Evolutionary conservation across 768 basidiomycete species (phyloP), one percentile per base, ranked within the genome.

Genomic region (Amyloporia xantha): DNA sequence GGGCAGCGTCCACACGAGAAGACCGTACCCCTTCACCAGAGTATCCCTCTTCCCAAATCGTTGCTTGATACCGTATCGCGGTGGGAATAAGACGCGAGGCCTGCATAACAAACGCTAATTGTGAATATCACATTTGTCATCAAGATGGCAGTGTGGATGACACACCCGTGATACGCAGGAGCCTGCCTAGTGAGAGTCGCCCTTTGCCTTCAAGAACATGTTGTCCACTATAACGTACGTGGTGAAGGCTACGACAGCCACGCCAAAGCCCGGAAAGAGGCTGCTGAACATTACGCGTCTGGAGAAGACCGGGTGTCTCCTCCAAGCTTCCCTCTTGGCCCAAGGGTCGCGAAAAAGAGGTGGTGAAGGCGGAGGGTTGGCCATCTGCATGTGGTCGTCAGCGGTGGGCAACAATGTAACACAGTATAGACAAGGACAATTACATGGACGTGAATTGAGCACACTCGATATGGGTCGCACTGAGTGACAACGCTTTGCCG

Each of bases 241-340:
- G 26, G 90, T 84, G 72, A 98, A 98, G 1, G 92, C 89, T 45
- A 85, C 90, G 43, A 91, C 76, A 28, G 90, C 95, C 49, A 91
- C 91, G 41, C 93, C 94, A 61, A 98, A 88, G 33, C 95, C 95
- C 27, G 95, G 95, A 67, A 97, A 93, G 55, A 95, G 65, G 71
- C 79, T 91, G 59, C 84, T 73, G 72, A 97, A 84, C 89, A 93
- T 93, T 58, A 79, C 77, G 36, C 84, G 81, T 57, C 84, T 86
- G 52, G 82, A 77, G 73, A 96, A 96, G 48, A 94, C 79, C n/a
- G 87, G 83, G 60, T 81, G 82, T 65, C 84, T 91, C 60, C 93
- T 78, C 92, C 91, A 96, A 33, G 91, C 89, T 58, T 96, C 92
- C 53, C 82, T 73, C 69, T 87, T 92, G 19, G 90, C 89, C 93